Evolutionary conservation across 805 yeast species (phyloP), one percentile per base, ranked within the genome.

Genomic region (Brettanomyces anomalus): DNA sequence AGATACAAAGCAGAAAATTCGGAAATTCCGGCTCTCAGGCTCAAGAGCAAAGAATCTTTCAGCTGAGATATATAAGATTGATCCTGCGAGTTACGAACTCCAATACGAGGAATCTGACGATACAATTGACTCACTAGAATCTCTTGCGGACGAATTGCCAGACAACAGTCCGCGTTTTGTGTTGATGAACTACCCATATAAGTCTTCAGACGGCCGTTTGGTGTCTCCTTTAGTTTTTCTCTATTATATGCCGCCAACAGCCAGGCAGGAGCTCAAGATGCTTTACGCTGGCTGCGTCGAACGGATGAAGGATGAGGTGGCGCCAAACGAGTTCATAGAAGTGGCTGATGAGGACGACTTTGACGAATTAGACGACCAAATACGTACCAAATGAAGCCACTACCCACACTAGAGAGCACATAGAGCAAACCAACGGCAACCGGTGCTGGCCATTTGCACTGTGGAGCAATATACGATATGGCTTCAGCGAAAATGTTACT

Each of bases 261-360:
- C 86, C n/a, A 81, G 85, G 15, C 90, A 82, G 57, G 85, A 83
- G 43, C 69, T 74, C 55, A 79, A 82, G 60, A 89, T 88, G 97
- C 64, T 85, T 39, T 88, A 87, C 53, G 97, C 96, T 1, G 95
- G 93, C 4, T 94, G 95, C 2, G 75, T 85, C 18, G 96, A 89
- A 58, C 63, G 81, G 49, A 72, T 89, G 44, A 72, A 90, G 60
- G 79, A 76, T 40, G 80, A 81, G 50, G 81, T 89, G n/a, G 86
- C 87, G 15, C 87, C 85, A n/a, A 60, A 42, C 55, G 71, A 79
- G 54, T 67, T 82, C 31, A 66, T 81, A 33, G 82, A 81, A 52
- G 54, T 78, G 20, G 75, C 69, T 16, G 88, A 83, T 39, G 81
- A 76, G 44, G 89, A 83, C 33, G 90, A 84, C 42, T 72, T 83